phyloP scores from a whole-genome alignment of 345 rosid species.

The Dimocarpus longan region DNA sequence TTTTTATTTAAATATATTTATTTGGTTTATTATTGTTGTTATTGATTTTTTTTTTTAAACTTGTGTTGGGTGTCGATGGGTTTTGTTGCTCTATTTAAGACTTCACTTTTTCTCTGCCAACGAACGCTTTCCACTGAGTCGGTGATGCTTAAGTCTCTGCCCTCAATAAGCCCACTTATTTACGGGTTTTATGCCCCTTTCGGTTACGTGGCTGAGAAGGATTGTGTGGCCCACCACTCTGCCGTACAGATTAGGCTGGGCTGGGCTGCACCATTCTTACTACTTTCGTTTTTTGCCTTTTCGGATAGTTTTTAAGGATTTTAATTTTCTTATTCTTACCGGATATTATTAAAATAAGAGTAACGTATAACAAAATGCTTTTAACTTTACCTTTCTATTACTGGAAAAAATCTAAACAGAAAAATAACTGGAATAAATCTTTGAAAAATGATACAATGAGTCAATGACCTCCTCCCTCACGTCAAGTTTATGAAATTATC shows the following conservation, averaged over 20 bases:
- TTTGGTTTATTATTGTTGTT: neutral
- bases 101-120: conserved; percentile 25
- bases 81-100: conserved; percentile 5
- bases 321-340: too few relatives aligned
- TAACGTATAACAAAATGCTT: too few relatives aligned
- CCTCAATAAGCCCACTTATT: neutral
- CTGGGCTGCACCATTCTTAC: neutral
- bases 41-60: neutral
- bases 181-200: neutral
- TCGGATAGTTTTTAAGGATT: too few relatives aligned
- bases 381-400: too few relatives aligned
- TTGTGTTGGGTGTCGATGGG: neutral
- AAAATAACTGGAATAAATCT: too few relatives aligned
- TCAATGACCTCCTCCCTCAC: too few relatives aligned
- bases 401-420: too few relatives aligned
- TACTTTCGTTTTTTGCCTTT: too few relatives aligned
- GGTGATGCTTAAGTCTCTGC: conserved; percentile 4
- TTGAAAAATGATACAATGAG: too few relatives aligned
- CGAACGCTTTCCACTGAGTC: conserved; percentile 25
- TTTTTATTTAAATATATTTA: too few relatives aligned
- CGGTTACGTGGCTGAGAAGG: neutral
- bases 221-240: neutral
- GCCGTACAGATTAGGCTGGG: neutral
- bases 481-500: too few relatives aligned
- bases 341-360: too few relatives aligned